phyloP scores from a whole-genome alignment of 192 early-diverging fungal species.

The Backusella psychrophila region DNA sequence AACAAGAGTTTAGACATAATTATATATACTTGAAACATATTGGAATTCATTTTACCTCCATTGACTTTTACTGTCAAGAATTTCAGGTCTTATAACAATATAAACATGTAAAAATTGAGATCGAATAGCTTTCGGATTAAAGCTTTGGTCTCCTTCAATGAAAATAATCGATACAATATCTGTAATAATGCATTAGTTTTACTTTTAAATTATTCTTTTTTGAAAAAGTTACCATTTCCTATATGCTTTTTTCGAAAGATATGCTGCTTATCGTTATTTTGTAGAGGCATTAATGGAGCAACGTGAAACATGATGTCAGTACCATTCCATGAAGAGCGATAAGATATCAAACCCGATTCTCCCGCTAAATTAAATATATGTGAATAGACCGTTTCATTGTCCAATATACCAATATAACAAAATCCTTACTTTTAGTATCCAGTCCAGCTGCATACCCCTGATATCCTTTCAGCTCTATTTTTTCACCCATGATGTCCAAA shows the following conservation, averaged over 20 bases:
- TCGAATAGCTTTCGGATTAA: slow-evolving; percentile 43
- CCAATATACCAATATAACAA: slow-evolving; percentile 8
- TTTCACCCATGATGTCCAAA: slow-evolving; percentile 65
- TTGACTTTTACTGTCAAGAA: slow-evolving; percentile 3
- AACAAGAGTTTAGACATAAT: not conserved
- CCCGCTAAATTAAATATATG: slow-evolving; percentile 41
- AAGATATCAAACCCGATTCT: slow-evolving; percentile 65
- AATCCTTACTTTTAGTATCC: slow-evolving; percentile 61
- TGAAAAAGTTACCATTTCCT: slow-evolving; percentile 44
- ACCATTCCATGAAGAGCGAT: slow-evolving; percentile 74
- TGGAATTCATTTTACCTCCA: slow-evolving; percentile 32
- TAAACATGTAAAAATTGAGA: slow-evolving; percentile 59
- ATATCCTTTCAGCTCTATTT: slow-evolving; percentile 70
- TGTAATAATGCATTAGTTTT: not conserved
- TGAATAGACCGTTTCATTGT: not conserved
- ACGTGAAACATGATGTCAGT: slow-evolving; percentile 84
- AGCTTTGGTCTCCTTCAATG: slow-evolving; percentile 42
- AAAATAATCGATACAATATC: slow-evolving; percentile 64
- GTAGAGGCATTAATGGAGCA: slow-evolving; percentile 67
- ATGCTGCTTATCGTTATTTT: slow-evolving; percentile 64
- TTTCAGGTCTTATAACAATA: slow-evolving; percentile 40
- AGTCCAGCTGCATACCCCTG: slow-evolving; percentile 75
- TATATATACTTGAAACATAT: not conserved
- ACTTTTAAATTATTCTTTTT: not conserved
- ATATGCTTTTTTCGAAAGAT: slow-evolving; percentile 60